Conservation (phyloP, 441 rosid species). For the Codiaeum variegatum region DNA sequence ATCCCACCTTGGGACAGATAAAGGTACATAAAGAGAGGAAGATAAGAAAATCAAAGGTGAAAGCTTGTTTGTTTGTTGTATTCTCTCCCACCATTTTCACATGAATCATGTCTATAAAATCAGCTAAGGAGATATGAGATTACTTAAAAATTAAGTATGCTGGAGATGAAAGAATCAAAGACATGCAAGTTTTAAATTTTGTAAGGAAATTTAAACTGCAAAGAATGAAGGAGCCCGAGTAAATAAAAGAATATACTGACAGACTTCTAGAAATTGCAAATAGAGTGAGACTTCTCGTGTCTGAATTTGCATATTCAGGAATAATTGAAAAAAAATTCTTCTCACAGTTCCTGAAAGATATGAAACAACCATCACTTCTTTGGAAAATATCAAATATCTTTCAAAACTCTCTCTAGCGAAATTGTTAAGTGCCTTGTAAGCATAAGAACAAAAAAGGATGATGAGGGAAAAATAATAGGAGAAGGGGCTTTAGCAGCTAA, state of each 20-base stretch:
- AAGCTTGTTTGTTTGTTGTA: constrained; percentile 4
- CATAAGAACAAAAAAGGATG: not conserved
- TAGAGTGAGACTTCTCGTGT: not conserved
- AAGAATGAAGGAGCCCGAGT: not conserved
- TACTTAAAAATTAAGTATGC: not conserved
- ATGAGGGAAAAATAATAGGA: not conserved
- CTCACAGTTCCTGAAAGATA: not conserved
- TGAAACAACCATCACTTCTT: not conserved
- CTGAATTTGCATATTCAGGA: not conserved
- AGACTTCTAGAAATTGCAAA: not conserved
- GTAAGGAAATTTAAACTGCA: not conserved
- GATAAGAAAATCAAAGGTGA: constrained; percentile 21
- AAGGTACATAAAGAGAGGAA: constrained; percentile 16
- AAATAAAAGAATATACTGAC: not conserved
- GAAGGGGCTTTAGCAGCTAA: constrained; percentile 4
- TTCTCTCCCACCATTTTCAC: constrained; percentile 17
- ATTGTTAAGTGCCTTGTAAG: not conserved
- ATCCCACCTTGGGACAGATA: constrained; percentile 23
- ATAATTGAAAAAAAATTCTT: not conserved
- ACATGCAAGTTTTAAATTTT: not conserved
- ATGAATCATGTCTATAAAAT: constrained; percentile 13
- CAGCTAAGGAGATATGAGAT: constrained; percentile 16
- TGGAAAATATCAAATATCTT: constrained; percentile 8
- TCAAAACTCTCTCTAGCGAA: not conserved
- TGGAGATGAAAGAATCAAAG: not conserved